Base-by-base conservation (phyloP, 352 stramenopile species). In the Phytophthora pini region DNA sequence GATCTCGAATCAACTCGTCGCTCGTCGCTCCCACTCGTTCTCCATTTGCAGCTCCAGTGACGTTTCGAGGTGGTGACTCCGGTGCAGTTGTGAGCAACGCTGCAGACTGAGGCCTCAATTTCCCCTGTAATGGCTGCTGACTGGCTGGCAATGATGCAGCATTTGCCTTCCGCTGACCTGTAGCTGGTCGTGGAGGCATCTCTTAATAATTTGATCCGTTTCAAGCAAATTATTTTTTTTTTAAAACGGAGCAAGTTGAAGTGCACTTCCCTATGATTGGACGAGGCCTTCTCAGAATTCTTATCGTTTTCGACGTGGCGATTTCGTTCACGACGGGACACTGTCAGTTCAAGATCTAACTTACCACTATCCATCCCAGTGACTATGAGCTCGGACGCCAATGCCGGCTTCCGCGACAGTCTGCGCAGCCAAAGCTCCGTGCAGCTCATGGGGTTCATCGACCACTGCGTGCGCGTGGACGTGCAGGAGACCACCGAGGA, bases 381-480 rank as follows among this genome's bases (percentile, higher is more conserved):
- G 8, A 36, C 31, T 3, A 69, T 70, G 48, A 60, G 39, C 52
- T 22, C 5, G 44, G 41, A 26, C 4, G 24, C 17, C 52, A 49
- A 32, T 2, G 41, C 2, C 9, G 54, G 47, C 26, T 69, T 79
- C 36, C 34, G 56, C 36, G 59, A 65, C 43, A 68, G 43, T 24
- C 63, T 80, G 50, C 86, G 86, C 56, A 94, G 85, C 47, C 87
- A 90, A 61, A 93, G 82, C 74, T 93, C 86, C 1, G 83, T 96
- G 65, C 84, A 94, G 61, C 80, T 96, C 39, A 85, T 93, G 59
- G 88, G 86, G 3, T 90, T 84, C 65, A 91, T 94, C 60, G 82
- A 94, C 59, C 73, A 84, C 44, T 85, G 68, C 56, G 61, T 87
- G 20, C 68, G 60, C 12, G 63, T 74, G 32, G 62, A 77, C 55